Conservation (phyloP, 2,329 filamentous ascomycete genomes). For the Pestalotiopsis sp. region DNA sequence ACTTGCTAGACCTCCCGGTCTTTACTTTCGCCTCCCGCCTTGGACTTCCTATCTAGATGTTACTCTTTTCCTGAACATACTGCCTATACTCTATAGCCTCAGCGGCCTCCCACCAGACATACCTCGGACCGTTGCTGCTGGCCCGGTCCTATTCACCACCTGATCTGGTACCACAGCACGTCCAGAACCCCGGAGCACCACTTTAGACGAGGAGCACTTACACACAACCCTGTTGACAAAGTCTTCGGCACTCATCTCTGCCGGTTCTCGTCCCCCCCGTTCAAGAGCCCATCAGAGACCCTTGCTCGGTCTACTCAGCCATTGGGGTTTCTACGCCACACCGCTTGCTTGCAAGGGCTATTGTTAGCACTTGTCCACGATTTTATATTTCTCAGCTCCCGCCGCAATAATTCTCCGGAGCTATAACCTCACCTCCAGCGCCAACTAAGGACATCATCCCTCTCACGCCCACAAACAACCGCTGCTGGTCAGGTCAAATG, state of each 20-base stretch:
- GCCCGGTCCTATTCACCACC: background rate
- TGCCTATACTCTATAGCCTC: background rate
- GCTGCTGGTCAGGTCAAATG: constrained; percentile 28
- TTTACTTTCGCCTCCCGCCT: constrained; percentile 11
- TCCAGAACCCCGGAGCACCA: background rate
- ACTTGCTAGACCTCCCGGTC: background rate
- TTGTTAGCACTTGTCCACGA: constrained; percentile 12
- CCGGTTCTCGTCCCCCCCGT: constrained; percentile 7
- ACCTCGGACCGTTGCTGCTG: constrained; percentile 1
- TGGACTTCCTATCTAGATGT: constrained; percentile 9
- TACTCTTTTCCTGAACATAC: background rate
- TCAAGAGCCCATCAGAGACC: background rate
- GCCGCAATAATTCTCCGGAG: constrained; percentile 1
- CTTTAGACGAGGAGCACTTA: constrained; percentile 3
- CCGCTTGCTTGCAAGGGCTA: constrained; percentile 11
- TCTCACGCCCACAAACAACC: background rate
- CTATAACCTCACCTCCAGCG: constrained; percentile 9
- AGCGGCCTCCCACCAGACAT: constrained; percentile 11
- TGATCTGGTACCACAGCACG: background rate
- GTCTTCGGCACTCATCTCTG: constrained; percentile 2
- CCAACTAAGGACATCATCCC: background rate
- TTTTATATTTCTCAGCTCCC: constrained; percentile 2
- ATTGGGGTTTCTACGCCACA: constrained; percentile 12
- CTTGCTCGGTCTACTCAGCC: constrained; percentile 9
- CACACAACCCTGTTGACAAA: constrained; percentile 4